Evolutionary conservation across 805 yeast genomes (phyloP).

Genomic region (Scheffersomyces lignosus): DNA sequence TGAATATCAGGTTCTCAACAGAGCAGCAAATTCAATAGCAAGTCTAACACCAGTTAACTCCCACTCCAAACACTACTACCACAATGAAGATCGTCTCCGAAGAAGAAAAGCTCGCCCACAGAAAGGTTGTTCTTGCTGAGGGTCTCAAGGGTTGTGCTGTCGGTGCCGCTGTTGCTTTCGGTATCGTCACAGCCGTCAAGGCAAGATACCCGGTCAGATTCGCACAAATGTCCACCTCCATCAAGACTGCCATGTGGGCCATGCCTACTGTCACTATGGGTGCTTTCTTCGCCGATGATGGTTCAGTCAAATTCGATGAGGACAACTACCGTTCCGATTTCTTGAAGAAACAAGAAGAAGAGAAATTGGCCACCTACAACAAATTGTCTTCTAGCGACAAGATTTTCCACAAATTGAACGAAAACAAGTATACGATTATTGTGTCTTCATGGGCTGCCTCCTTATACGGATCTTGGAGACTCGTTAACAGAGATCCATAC

Average conservation of each 20-base stretch:
- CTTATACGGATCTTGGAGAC: slow-evolving; percentile 74
- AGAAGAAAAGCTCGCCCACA: slow-evolving; percentile 69
- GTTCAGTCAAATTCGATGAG: slow-evolving; percentile 66
- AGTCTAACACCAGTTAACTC: no score
- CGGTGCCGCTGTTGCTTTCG: slow-evolving; percentile 59
- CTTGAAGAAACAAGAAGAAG: slow-evolving; percentile 40
- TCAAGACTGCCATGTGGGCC: slow-evolving; percentile 64
- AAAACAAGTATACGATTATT: slow-evolving; percentile 65
- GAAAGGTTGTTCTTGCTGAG: slow-evolving; percentile 56
- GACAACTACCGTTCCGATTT: slow-evolving; percentile 54
- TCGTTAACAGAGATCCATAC: slow-evolving; percentile 69
- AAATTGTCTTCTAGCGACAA: slow-evolving; percentile 50
- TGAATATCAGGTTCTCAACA: no score
- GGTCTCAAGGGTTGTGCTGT: slow-evolving; percentile 58
- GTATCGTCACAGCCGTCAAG: slow-evolving; percentile 45
- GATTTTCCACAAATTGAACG: slow-evolving; percentile 46
- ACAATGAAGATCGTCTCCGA: slow-evolving; percentile 66
- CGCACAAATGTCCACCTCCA: slow-evolving; percentile 32
- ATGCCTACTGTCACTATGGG: slow-evolving; percentile 65
- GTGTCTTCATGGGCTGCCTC: slow-evolving; percentile 80
- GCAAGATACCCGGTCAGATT: slow-evolving; percentile 45
- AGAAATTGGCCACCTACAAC: slow-evolving; percentile 54
- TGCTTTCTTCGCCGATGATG: slow-evolving; percentile 68
- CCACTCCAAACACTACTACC: neutral
- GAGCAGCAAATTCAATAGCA: no score